These are phyloP conservation scores for Yamadazyma kanchanaburiensis DNA, from an alignment of 1,139 yeast genomes.

Conservation along the genomic window DNA sequence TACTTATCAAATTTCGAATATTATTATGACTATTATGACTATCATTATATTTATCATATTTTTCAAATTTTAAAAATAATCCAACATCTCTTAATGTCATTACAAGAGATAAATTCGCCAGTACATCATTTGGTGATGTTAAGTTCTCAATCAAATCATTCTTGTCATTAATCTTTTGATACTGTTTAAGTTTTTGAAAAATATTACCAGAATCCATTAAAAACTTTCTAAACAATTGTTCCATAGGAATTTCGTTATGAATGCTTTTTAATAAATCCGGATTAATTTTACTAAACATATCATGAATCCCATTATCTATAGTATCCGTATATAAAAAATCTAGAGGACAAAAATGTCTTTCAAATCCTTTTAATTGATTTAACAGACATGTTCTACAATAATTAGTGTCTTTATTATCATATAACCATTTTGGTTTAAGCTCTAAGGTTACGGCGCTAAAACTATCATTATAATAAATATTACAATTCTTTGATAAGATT, in stretches of 20 bases:
- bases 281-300: constrained; percentile 31
- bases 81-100: constrained; percentile 62
- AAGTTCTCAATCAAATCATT: constrained; percentile 35
- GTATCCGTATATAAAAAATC: constrained; percentile 35
- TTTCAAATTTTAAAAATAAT: constrained; percentile 41
- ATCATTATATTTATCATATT: constrained; percentile 26
- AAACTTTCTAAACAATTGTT: constrained; percentile 24
- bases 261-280: constrained; percentile 17
- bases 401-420: constrained; percentile 33
- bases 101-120: constrained; percentile 39
- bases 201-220: constrained; percentile 32
- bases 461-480: constrained; percentile 21
- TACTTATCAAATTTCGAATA: constrained; percentile 26
- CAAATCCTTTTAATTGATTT: constrained; percentile 30
- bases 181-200: constrained; percentile 34
- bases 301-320: constrained; percentile 31
- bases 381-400: constrained; percentile 47
- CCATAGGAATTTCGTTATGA: constrained; percentile 26
- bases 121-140: constrained; percentile 38
- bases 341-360: constrained; percentile 44
- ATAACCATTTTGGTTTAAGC: constrained; percentile 48
- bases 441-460: constrained; percentile 36
- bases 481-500: constrained; percentile 35
- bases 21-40: constrained; percentile 34
- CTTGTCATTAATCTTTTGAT: constrained; percentile 33